phyloP scores from a whole-genome alignment of 106 monocot species.

The Platanthera guangdongensis region DNA sequence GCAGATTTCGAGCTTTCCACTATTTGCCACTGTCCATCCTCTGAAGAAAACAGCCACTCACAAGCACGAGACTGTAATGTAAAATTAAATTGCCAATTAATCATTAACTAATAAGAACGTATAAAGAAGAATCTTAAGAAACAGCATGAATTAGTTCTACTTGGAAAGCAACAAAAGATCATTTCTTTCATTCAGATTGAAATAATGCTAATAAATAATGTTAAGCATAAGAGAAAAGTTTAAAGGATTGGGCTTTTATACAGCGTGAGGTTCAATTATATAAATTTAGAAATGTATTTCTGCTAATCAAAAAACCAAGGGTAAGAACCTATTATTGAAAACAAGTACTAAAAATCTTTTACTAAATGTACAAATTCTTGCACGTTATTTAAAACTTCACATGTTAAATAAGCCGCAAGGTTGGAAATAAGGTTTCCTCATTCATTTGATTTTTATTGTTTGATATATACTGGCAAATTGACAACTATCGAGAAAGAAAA shows the following conservation, averaged over 20 bases:
- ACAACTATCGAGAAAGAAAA: too few relatives aligned
- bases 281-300: not conserved
- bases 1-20: conserved; percentile 90
- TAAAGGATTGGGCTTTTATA: not conserved
- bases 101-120: not conserved
- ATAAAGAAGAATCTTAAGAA: not conserved
- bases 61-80: conserved; percentile 66
- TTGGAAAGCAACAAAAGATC: not conserved
- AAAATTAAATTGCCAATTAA: conserved; percentile 8
- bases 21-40: conserved; percentile 94
- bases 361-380: not conserved
- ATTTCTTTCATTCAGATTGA: not conserved
- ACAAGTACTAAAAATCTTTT: not conserved
- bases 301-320: not conserved
- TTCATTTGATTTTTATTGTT: not conserved
- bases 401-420: not conserved
- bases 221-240: not conserved
- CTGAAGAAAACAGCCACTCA: conserved; percentile 90
- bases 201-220: not conserved
- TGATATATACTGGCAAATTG: not conserved
- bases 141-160: not conserved
- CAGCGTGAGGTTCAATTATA: not conserved
- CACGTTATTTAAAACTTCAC: not conserved
- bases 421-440: not conserved
- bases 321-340: not conserved